Percentiles rank a stretch among this genome's conserved stretches.
Conservation (phyloP, 129 eudicot genomes). For the Artemisia argyi region DNA sequence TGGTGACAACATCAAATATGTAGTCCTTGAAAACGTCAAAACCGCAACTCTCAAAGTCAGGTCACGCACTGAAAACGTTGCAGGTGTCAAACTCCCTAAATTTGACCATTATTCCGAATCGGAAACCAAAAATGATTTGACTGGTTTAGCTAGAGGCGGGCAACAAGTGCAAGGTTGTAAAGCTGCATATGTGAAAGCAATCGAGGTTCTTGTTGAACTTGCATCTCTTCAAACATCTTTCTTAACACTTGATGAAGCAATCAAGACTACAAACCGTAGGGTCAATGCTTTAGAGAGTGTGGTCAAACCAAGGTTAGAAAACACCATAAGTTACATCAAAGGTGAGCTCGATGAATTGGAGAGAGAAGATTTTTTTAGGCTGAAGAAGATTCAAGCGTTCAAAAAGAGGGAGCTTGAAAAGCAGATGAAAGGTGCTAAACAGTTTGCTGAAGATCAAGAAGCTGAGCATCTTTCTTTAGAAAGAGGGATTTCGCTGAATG, state of each 20-base stretch:
- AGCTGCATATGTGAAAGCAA: conserved; percentile 76
- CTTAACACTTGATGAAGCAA: conserved; percentile 90
- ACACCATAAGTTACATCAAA: conserved; percentile 77
- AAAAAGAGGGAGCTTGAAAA: conserved; percentile 79
- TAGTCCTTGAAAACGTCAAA: conserved; percentile 69
- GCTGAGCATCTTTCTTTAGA: conserved; percentile 49
- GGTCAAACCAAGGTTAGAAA: conserved; percentile 80
- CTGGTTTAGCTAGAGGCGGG: conserved; percentile 93
- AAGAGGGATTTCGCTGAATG: conserved; percentile 54
- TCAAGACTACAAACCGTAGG: conserved; percentile 92
- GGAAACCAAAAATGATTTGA: conserved; percentile 78
- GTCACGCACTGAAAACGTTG: conserved; percentile 75
- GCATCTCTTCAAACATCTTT: conserved; percentile 92
- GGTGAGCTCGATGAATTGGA: conserved; percentile 89
- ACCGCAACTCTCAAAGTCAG: conserved; percentile 76
- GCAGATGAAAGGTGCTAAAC: conserved; percentile 51
- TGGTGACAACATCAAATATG: conserved; percentile 85
- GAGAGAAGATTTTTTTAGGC: conserved; percentile 89
- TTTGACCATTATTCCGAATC: conserved; percentile 73
- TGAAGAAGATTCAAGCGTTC: conserved; percentile 83
- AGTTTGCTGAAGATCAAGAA: conserved; percentile 57
- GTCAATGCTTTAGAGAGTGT: conserved; percentile 91
- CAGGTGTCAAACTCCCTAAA: conserved; percentile 93
- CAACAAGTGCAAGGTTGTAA: conserved; percentile 91
- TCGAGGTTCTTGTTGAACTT: conserved; percentile 74